Conservation (phyloP, 2,329 filamentous ascomycete species). For the Epichloe elymi region DNA sequence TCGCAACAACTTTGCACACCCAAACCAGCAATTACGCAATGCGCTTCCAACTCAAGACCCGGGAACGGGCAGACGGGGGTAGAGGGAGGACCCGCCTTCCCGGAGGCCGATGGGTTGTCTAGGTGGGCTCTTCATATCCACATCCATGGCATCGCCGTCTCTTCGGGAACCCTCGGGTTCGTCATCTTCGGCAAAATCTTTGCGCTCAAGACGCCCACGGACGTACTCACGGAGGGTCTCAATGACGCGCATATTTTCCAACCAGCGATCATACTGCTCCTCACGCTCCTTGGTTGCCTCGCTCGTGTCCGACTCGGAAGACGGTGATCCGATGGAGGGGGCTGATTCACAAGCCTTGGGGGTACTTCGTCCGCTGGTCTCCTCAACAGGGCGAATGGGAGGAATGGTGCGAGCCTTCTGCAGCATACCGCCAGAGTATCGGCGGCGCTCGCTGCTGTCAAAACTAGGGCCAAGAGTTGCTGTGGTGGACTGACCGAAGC, state of each 20-base stretch:
- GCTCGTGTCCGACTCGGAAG: conserved; percentile 39
- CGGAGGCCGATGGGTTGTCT: conserved; percentile 13
- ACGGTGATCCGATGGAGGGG: conserved; percentile 38
- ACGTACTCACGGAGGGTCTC: conserved; percentile 48
- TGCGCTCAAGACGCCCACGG: conserved; percentile 40
- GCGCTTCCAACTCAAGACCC: conserved; percentile 4
- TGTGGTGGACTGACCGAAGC: conserved; percentile 56
- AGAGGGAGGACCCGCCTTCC: conserved; percentile 24
- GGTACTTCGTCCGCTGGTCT: conserved; percentile 27
- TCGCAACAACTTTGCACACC: not conserved
- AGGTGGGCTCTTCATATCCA: conserved; percentile 20
- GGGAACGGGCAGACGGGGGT: conserved; percentile 27
- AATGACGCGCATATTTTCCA: conserved; percentile 52
- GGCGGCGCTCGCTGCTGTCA: conserved; percentile 48
- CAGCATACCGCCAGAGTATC: conserved; percentile 54
- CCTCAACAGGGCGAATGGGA: conserved; percentile 23
- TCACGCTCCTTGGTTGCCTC: conserved; percentile 42
- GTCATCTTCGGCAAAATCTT: conserved; percentile 34
- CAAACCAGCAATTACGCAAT: not conserved
- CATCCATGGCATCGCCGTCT: conserved; percentile 23
- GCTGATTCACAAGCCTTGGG: conserved; percentile 31
- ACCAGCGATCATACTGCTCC: conserved; percentile 50
- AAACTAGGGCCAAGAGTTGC: conserved; percentile 59
- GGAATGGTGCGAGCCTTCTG: conserved; percentile 40
- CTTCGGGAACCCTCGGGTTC: conserved; percentile 9